Percentiles rank a stretch among this genome's conserved stretches.
phyloP scores from a whole-genome alignment of 345 rosid species.

The Carallia brachiata region DNA sequence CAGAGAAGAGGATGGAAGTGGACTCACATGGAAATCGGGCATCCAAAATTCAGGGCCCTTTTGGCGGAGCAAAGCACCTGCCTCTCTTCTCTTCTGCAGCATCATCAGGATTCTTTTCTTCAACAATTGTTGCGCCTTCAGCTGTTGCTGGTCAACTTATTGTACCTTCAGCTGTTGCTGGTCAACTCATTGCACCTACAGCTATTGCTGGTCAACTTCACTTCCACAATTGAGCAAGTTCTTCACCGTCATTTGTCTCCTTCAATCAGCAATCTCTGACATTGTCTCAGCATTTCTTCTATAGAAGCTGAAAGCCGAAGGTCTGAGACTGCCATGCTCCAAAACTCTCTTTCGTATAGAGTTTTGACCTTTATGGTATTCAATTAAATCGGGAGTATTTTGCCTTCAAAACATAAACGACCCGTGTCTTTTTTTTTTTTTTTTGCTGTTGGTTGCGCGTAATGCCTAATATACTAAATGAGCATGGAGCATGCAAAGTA shows the following conservation, averaged over 20 bases:
- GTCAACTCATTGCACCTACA: too few species aligned
- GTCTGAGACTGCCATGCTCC: background rate
- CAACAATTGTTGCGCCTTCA: slow-evolving; percentile 8
- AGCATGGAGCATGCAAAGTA: too few species aligned
- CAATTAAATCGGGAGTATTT: background rate
- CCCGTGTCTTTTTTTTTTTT: too few species aligned
- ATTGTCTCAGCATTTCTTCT: slow-evolving; percentile 33
- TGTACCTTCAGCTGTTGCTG: background rate
- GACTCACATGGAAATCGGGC: slow-evolving; percentile 29
- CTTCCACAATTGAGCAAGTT: too few species aligned
- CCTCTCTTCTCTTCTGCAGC: slow-evolving; percentile 66
- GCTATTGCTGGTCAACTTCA: too few species aligned
- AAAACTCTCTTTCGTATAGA: background rate
- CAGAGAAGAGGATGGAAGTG: slow-evolving; percentile 50
- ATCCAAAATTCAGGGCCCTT: slow-evolving; percentile 37
- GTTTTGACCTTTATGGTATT: background rate
- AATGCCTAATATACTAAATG: too few species aligned
- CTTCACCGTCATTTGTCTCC: background rate
- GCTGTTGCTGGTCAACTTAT: background rate
- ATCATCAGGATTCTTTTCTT: slow-evolving; percentile 97
- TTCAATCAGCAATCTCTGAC: slow-evolving; percentile 18
- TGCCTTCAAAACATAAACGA: too few species aligned
- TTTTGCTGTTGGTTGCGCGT: too few species aligned
- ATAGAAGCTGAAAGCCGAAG: slow-evolving; percentile 26
- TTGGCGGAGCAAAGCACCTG: slow-evolving; percentile 32